phyloP scores from a whole-genome alignment of 2,329 filamentous ascomycete species.

The Pestalotiopsis sp. region DNA sequence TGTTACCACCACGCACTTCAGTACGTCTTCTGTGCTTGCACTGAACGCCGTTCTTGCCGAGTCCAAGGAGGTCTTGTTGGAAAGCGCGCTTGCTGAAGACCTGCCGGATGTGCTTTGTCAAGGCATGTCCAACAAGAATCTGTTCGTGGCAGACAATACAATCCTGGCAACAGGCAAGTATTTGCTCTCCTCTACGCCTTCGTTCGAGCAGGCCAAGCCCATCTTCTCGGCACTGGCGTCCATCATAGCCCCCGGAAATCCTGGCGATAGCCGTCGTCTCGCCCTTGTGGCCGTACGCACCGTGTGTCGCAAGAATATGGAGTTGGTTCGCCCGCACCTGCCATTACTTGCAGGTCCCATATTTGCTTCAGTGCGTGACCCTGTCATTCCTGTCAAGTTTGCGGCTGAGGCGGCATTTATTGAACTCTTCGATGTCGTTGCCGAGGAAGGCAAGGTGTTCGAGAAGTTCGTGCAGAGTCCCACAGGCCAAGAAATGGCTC shows the following conservation, averaged over 20 bases:
- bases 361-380: slow-evolving; percentile 87
- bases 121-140: slow-evolving; percentile 75
- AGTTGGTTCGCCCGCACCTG: slow-evolving; percentile 81
- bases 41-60: slow-evolving; percentile 89
- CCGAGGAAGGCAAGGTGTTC: slow-evolving; percentile 83
- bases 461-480: slow-evolving; percentile 83
- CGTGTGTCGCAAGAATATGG: slow-evolving; percentile 75
- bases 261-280: slow-evolving; percentile 82
- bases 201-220: slow-evolving; percentile 76
- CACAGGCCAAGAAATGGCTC: slow-evolving; percentile 63
- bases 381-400: slow-evolving; percentile 92
- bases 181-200: slow-evolving; percentile 68
- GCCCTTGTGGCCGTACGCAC: slow-evolving; percentile 88
- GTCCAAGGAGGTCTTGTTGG: slow-evolving; percentile 70
- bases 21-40: slow-evolving; percentile 77
- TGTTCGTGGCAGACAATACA: slow-evolving; percentile 85
- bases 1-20: slow-evolving; percentile 77
- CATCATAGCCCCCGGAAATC: slow-evolving; percentile 75
- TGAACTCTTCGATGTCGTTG: slow-evolving; percentile 85
- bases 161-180: slow-evolving; percentile 92
- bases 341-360: slow-evolving; percentile 78
- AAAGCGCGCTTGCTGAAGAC: slow-evolving; percentile 70
- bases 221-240: slow-evolving; percentile 79
- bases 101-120: slow-evolving; percentile 76
- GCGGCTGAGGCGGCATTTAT: slow-evolving; percentile 94